Conservation (phyloP, 768 basidiomycete genomes). For the Rhizopogon rudus region DNA sequence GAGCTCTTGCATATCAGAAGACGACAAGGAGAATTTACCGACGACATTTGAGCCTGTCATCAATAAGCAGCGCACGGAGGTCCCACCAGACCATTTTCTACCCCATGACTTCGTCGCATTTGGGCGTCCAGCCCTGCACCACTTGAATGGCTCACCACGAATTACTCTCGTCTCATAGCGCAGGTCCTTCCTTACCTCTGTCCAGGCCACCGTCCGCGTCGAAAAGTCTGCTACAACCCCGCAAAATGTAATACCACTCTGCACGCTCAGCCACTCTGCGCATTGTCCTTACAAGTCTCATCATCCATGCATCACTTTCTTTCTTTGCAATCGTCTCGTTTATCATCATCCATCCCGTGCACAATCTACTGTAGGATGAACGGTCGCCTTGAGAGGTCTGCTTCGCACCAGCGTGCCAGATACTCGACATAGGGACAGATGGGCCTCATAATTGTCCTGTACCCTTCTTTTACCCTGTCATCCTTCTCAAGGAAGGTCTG, state of each 20-base stretch:
- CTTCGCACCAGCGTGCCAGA: conserved; percentile 14
- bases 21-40: conserved; percentile 79
- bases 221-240: conserved; percentile 47
- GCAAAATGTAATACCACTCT: conserved; percentile 78
- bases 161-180: conserved; percentile 53
- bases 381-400: conserved; percentile 4
- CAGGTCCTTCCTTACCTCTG: background rate
- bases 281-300: conserved; percentile 59
- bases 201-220: conserved; percentile 35
- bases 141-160: conserved; percentile 61
- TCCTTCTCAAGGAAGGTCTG: conserved; percentile 11
- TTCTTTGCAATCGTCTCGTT: conserved; percentile 56
- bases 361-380: conserved; percentile 33
- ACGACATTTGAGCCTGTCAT: conserved; percentile 67
- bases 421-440: conserved; percentile 10
- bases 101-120: conserved; percentile 80
- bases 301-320: conserved; percentile 62
- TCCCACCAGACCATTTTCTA: conserved; percentile 68
- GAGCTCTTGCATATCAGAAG: conserved; percentile 56
- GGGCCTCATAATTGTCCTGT: background rate
- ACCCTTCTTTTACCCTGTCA: conserved; percentile 3
- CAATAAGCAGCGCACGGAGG: conserved; percentile 66
- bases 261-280: conserved; percentile 57
- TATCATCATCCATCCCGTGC: conserved; percentile 37
- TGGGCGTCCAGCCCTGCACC: conserved; percentile 74